These are phyloP conservation scores for Pyrrhoderma lamaoense DNA, from an alignment of 1,284 basidiomycete genomes.

Conservation along the genomic window DNA sequence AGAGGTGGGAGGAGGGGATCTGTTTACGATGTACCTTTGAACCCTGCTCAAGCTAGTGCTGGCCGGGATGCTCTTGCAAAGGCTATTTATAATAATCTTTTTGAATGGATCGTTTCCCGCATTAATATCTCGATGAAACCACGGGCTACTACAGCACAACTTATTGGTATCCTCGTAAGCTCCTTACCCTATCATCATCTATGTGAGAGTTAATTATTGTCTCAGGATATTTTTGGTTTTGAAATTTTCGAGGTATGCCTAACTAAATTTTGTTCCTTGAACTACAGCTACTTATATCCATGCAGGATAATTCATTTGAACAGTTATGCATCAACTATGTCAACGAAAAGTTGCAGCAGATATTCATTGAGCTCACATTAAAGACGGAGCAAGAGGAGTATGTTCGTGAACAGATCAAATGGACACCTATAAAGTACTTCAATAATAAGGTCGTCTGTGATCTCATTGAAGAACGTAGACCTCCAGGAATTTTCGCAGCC, in stretches of 20 bases:
- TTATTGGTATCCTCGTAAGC: conserved; percentile 87
- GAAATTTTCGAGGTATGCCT: conserved; percentile 84
- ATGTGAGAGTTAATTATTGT: background rate
- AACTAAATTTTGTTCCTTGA: background rate
- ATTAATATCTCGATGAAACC: conserved; percentile 97
- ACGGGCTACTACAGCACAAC: conserved; percentile 63
- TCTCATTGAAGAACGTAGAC: conserved; percentile 92
- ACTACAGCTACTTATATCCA: conserved; percentile 1
- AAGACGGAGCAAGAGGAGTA: conserved; percentile 99
- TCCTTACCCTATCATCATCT: background rate
- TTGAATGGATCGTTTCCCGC: conserved; percentile 98
- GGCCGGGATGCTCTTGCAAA: conserved; percentile 92
- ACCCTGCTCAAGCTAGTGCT: conserved; percentile 84
- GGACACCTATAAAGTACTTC: conserved; percentile 98
- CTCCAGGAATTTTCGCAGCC: conserved; percentile 96
- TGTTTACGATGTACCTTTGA: conserved; percentile 94
- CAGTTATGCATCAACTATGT: conserved; percentile 99
- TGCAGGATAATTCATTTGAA: conserved; percentile 94
- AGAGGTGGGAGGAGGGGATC: conserved; percentile 89
- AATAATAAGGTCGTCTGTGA: conserved; percentile 98
- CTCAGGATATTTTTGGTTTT: conserved; percentile 92
- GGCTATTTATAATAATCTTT: conserved; percentile 97
- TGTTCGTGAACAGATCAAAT: conserved; percentile 96
- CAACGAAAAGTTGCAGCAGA: conserved; percentile 98
- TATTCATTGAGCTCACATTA: conserved; percentile 97